These are phyloP conservation scores for Astrocystis sublimbata DNA, from an alignment of 495 filamentous ascomycete species.

Conservation along the genomic window DNA sequence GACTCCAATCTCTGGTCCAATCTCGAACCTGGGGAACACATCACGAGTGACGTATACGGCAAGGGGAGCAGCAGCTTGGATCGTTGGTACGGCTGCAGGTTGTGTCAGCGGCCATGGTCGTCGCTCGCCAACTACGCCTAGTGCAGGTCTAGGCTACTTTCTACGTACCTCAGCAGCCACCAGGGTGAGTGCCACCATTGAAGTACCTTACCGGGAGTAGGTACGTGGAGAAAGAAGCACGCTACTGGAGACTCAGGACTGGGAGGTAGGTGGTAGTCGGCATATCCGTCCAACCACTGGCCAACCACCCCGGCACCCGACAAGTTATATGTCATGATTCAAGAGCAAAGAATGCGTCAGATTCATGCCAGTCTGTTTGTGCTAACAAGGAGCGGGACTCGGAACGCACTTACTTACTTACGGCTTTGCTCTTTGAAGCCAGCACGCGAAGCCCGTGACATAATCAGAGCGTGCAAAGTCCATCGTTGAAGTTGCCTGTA, in stretches of 20 bases:
- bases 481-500: no score
- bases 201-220: not conserved
- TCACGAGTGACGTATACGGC: slow-evolving; percentile 7
- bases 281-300: not conserved
- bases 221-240: no score
- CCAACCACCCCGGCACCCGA: not conserved
- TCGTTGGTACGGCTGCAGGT: not conserved
- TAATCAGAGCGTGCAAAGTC: no score
- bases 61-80: not conserved
- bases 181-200: no score
- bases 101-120: slow-evolving; percentile 1
- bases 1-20: no score
- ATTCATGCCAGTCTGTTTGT: not conserved
- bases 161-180: no score
- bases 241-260: no score
- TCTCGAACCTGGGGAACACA: not conserved
- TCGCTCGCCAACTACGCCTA: no score
- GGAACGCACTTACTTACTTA: not conserved
- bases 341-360: not conserved
- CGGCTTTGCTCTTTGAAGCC: not conserved
- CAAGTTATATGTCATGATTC: not conserved
- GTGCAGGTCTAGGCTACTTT: no score
- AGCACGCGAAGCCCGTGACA: no score
- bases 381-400: not conserved
- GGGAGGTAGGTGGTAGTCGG: not conserved